phyloP scores from a whole-genome alignment of 2,329 filamentous ascomycete genomes.

The Colletotrichum musae region DNA sequence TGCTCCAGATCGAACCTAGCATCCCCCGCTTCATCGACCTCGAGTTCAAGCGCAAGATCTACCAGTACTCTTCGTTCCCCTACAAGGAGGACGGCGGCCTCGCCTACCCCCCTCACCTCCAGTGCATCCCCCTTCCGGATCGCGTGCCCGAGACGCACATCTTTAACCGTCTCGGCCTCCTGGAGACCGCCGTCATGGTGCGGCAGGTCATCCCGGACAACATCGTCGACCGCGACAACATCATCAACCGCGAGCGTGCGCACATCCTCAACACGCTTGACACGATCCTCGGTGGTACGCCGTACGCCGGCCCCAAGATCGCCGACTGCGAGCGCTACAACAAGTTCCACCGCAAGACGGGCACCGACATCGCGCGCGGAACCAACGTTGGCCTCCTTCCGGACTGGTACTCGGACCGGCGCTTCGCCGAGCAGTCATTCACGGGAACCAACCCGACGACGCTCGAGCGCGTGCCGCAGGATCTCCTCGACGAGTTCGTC shows the following conservation, averaged over 20 bases:
- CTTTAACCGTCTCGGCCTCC: constrained; percentile 50
- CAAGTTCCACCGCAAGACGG: constrained; percentile 51
- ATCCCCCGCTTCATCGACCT: constrained; percentile 50
- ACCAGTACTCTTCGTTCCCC: constrained; percentile 45
- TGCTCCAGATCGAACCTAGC: constrained; percentile 51
- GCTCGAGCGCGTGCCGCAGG: constrained; percentile 56
- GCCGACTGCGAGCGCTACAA: constrained; percentile 52
- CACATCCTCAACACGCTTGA: constrained; percentile 48
- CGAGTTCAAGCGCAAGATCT: constrained; percentile 49
- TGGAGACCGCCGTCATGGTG: constrained; percentile 49
- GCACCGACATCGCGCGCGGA: constrained; percentile 52
- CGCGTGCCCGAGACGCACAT: constrained; percentile 46
- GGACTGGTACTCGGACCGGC: constrained; percentile 46
- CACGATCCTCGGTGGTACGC: constrained; percentile 45
- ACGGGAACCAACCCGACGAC: constrained; percentile 61
- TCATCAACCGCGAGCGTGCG: constrained; percentile 49
- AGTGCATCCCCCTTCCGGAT: constrained; percentile 48
- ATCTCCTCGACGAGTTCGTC: constrained; percentile 53
- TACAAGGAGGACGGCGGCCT: constrained; percentile 46
- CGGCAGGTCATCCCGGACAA: constrained; percentile 51
- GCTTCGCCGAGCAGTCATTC: constrained; percentile 61
- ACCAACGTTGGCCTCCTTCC: constrained; percentile 51
- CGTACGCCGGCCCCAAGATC: constrained; percentile 49
- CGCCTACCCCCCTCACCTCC: constrained; percentile 51
- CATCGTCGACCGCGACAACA: constrained; percentile 49